Evolutionary conservation across 352 stramenopile species (phyloP).

Genomic region (Blastocystis hominis): DNA sequence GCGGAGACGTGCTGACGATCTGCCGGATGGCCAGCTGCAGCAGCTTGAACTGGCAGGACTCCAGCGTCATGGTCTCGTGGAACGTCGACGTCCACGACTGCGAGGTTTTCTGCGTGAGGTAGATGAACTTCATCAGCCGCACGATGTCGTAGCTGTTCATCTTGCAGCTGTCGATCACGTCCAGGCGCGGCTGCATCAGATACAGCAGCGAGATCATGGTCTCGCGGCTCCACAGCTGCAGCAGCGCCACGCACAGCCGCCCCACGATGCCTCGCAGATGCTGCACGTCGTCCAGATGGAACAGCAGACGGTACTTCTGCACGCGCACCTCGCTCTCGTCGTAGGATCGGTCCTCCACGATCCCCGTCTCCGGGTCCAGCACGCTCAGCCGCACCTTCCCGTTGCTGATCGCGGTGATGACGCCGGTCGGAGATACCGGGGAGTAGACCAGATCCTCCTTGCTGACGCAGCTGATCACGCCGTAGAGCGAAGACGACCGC

Average conservation of each 20-base stretch:
- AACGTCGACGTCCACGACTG: not conserved
- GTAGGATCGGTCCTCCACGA: not conserved
- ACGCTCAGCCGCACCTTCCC: not conserved
- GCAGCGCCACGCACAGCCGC: not conserved
- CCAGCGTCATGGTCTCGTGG: not conserved
- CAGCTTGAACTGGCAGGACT: not conserved
- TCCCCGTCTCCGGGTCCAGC: conserved; percentile 20
- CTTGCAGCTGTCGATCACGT: conserved; percentile 9
- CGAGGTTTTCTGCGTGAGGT: not conserved
- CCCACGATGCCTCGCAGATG: conserved; percentile 46
- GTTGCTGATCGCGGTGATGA: conserved; percentile 12
- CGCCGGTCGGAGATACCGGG: conserved; percentile 7
- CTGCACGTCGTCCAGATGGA: conserved; percentile 39
- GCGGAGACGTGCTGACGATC: not conserved
- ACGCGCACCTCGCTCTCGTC: conserved; percentile 3
- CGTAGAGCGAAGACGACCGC: conserved; percentile 30
- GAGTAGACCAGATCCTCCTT: not conserved
- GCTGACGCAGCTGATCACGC: conserved; percentile 26
- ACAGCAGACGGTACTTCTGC: conserved; percentile 36
- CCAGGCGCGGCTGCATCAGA: not conserved
- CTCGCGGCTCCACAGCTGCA: conserved; percentile 8
- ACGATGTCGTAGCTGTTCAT: conserved; percentile 43
- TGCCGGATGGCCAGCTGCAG: not conserved
- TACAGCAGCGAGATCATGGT: not conserved
- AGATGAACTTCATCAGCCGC: conserved; percentile 7